Evolutionary conservation across 495 filamentous ascomycete genomes (phyloP).

Genomic region (Staphylotrichum longicolle): DNA sequence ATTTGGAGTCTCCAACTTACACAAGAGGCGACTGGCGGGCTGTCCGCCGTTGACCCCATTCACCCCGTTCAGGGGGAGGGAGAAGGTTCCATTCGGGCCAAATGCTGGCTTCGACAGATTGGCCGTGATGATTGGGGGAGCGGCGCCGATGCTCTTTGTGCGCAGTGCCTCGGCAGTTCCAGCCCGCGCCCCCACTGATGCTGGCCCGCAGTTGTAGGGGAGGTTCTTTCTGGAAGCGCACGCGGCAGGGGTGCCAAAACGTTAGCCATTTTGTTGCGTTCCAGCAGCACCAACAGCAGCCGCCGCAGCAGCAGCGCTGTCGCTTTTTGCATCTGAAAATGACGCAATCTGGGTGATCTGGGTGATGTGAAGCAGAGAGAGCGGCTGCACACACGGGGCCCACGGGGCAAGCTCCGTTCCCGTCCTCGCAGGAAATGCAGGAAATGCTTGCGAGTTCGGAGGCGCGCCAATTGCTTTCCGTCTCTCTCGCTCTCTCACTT

Average conservation of each 20-base stretch:
- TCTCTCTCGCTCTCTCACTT: no score
- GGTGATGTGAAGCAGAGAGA: neutral
- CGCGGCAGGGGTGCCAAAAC: constrained; percentile 22
- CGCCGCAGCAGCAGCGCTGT: no score
- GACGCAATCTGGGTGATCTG: constrained; percentile 18
- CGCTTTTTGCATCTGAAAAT: constrained; percentile 22
- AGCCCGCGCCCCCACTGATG: constrained; percentile 14
- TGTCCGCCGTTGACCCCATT: constrained; percentile 14
- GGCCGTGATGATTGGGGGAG: constrained; percentile 16
- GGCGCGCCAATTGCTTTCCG: constrained; percentile 3
- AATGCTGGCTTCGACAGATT: constrained; percentile 16
- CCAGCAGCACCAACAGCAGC: no score
- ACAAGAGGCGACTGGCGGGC: constrained; percentile 5
- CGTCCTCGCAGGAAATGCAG: neutral
- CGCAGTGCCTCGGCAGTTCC: constrained; percentile 39
- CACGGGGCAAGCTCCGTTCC: neutral
- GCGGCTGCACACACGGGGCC: neutral
- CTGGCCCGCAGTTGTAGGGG: constrained; percentile 22
- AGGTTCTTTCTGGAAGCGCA: constrained; percentile 41
- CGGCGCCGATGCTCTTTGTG: constrained; percentile 25
- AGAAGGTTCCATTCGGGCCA: constrained; percentile 9
- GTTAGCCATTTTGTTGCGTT: constrained; percentile 15
- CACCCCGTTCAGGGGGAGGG: constrained; percentile 6
- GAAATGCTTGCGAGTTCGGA: constrained; percentile 13
- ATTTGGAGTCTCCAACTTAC: constrained; percentile 3